These are phyloP conservation scores for Aspergillus sp. DNA, from an alignment of 2,329 filamentous ascomycete genomes.

Conservation along the genomic window DNA sequence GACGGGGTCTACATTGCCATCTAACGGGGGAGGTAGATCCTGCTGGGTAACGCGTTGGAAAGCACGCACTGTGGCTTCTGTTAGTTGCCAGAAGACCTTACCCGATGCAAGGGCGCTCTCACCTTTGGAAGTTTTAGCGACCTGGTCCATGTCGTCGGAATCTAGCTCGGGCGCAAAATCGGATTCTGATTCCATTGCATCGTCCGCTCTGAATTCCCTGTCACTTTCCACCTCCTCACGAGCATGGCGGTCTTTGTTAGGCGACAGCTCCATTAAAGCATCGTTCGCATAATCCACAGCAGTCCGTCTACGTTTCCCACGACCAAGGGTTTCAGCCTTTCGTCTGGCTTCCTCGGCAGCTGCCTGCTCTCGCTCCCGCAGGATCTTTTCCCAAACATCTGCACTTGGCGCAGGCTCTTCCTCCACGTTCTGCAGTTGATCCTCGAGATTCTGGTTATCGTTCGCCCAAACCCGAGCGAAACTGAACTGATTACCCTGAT, in stretches of 20 bases:
- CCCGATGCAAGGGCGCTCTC: slow-evolving; percentile 3
- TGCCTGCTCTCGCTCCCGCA: slow-evolving; percentile 77
- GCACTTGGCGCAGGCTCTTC: slow-evolving; percentile 59
- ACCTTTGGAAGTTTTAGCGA: slow-evolving; percentile 25
- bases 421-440: slow-evolving; percentile 58
- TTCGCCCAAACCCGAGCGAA: slow-evolving; percentile 93
- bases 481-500: slow-evolving; percentile 78
- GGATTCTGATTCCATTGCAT: slow-evolving; percentile 29
- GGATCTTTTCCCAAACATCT: slow-evolving; percentile 85
- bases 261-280: slow-evolving; percentile 18
- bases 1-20: slow-evolving; percentile 22
- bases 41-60: slow-evolving; percentile 41
- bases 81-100: slow-evolving; percentile 12
- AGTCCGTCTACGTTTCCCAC: slow-evolving; percentile 74
- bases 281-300: slow-evolving; percentile 44
- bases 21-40: slow-evolving; percentile 13
- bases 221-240: slow-evolving; percentile 30
- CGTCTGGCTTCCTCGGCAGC: slow-evolving; percentile 71
- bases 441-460: slow-evolving; percentile 68
- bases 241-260: slow-evolving; percentile 24
- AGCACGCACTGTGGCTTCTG: slow-evolving; percentile 30
- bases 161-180: slow-evolving; percentile 26
- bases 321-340: slow-evolving; percentile 74
- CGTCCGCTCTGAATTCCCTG: slow-evolving; percentile 34
- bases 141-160: slow-evolving; percentile 29